Base-by-base conservation (phyloP, 768 basidiomycete species). In the Xerocomellus dryophilus region DNA sequence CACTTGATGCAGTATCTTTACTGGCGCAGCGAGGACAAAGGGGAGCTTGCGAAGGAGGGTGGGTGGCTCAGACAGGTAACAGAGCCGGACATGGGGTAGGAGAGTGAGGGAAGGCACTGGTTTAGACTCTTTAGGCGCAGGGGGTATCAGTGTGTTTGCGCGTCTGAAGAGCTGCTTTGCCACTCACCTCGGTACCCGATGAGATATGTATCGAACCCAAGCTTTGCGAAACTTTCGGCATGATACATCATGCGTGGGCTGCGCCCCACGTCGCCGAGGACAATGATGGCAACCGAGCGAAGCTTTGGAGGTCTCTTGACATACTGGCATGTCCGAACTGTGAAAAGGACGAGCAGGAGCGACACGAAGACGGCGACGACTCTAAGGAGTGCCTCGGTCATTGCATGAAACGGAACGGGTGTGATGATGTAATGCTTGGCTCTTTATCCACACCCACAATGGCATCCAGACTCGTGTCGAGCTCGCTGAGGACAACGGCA, bases 171-270 rank as follows among this genome's bases (percentile, higher is more conserved):
- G 21, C 18, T n/a, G 29, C 2, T 38, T n/a, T 9, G 34, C 36
- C 48, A 38, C 81, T 60, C 59, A 93, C 96, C 93, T 71, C 76
- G 74, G 68, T 97, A 97, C 15, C 93, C 96, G 51, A 98, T 81
- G 17, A 99, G 65, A 61, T 83, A 82, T 2, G 92, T 93, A 54
- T 80, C 73, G 69, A 91, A 97, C 6, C 79, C 83, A 49, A 84
- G 79, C 52, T 85, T 81, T 36, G 91, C 88, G 66, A 99, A 90
- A 66, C 90, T 94, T 67, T 96, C 84, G 0, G 96, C 88, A 63
- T 99, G 97, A 69, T 98, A 98, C 92, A 98, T 96, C 92, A 98
- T 98, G 50, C 97, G 79, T 11, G 97, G 97, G 67, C 90, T 93
- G 53, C 97, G 81, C 2, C 96, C 97, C 44, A 99, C 84, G 74